These are phyloP conservation scores for Entamoeba invadens DNA, from an alignment of 208 protist species.

Conservation along the genomic window DNA sequence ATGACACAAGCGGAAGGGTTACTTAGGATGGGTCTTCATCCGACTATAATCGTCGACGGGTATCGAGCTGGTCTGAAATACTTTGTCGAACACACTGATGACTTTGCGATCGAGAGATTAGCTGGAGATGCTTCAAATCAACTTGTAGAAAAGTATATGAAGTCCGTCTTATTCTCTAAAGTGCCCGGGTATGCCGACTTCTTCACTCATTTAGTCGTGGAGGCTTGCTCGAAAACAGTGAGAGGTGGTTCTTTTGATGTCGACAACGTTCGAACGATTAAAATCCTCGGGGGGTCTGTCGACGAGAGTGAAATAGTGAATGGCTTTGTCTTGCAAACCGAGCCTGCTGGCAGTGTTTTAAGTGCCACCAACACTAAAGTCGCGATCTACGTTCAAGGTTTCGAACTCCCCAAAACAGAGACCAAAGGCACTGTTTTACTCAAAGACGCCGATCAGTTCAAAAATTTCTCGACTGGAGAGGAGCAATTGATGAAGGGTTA, in stretches of 20 bases:
- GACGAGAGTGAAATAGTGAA: slow-evolving; percentile 3
- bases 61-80: slow-evolving; percentile 74
- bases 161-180: slow-evolving; percentile 55
- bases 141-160: neutral
- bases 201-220: slow-evolving; percentile 67
- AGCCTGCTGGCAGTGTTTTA: neutral
- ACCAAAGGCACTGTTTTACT: slow-evolving; percentile 51
- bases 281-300: slow-evolving; percentile 16
- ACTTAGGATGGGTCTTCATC: slow-evolving; percentile 82
- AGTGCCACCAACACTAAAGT: slow-evolving; percentile 8
- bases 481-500: neutral
- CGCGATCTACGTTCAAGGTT: slow-evolving; percentile 23
- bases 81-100: slow-evolving; percentile 49
- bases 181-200: slow-evolving; percentile 82
- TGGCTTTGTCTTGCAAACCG: slow-evolving; percentile 7
- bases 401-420: slow-evolving; percentile 23
- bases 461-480: slow-evolving; percentile 57
- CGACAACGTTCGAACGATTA: slow-evolving; percentile 15
- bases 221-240: slow-evolving; percentile 79
- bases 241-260: slow-evolving; percentile 62
- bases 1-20: slow-evolving; percentile 81
- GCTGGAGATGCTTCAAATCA: neutral
- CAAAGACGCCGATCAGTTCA: slow-evolving; percentile 82
- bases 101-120: neutral
- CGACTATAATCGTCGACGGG: slow-evolving; percentile 86